Base-by-base conservation (phyloP, 495 filamentous ascomycete genomes). In the Aspergillus cristatus region DNA sequence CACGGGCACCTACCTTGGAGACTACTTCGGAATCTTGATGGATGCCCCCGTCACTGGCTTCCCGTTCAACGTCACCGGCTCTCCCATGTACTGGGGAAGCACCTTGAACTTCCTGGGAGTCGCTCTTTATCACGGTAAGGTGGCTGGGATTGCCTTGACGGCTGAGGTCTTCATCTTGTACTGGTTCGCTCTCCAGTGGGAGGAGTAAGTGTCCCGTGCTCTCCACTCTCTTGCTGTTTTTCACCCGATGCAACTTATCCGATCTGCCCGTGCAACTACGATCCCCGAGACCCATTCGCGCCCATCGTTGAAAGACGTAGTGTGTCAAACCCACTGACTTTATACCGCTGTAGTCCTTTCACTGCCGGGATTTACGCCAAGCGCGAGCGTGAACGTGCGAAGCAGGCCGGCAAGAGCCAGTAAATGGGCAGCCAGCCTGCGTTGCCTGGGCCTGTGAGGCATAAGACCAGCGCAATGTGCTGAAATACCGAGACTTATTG, bases 1-100 rank as follows among this genome's bases (percentile, higher is more conserved):
- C 43, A 97, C 91, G 7, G 93, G 91, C 39, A 98, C 91, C 46
- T 98, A 96, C 58, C 70, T 98, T 17, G 91, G 91, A 40, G 91
- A 98, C 67, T 98, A 98, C 67, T 98, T 94, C 51, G 91, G 91
- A 26, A 97, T 98, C 54, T 70, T 98, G 45, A 93, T 97, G 91
- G 88, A 96, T 53, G 70, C 77, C 51, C 86, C 84, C 33, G 88
- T 98, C 31, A 94, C 86, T 4, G 78, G 82, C 8, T 98, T 98
- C 57, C 91, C 91, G 1, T 98, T 98, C 76, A 96, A 87, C 61
- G 66, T 97, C 36, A 90, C 82, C 17, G 76, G 78, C 44, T 84
- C 88, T 26, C 91, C 91, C 28, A 98, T 98, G 91, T 98, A 98
- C 69, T 84, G 86, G 67, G 91, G 91, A 18, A 86, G 81, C 41